Base-by-base conservation (phyloP, 169 alveolate genomes). In the Ichthyophthirius multifiliis region DNA sequence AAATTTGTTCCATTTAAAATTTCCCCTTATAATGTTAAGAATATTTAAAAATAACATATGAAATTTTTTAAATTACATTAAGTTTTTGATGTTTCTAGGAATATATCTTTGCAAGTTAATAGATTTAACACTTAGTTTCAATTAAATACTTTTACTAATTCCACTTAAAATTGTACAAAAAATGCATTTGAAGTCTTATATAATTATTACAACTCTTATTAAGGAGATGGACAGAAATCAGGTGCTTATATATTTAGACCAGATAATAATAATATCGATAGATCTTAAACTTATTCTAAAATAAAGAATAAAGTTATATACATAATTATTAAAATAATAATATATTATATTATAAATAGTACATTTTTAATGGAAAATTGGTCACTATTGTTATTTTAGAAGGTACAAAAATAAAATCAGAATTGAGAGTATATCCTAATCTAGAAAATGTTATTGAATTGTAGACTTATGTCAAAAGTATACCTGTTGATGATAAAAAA, bases 171-270 rank as follows among this genome's bases (percentile, higher is more conserved):
- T 43, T 71, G 78, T 64, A 30, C 18, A 35, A 20, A 9, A 5
- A 27, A 71, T 13, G 30, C 10, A 3, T 39, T 41, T 43, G 64
- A 35, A 39, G 64, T 71, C 9, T 31, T 30, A 3, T 73, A 73
- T 30, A 9, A 41, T 43, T 73, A 55, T 32, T 81, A 81, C 30
- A 39, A 9, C 7, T 15, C 87, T n/a, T 55, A 65, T 30, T 16
- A 43, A 45, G 82, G 78, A 41, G 9, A 55, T 23, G 83, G 74
- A 6, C 78, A 86, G 44, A 63, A 73, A 4, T 64, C 87, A 35
- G 95, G 95, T 18, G 92, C 94, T 35, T 91, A 91, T 65, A 82
- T 91, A 4, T 91, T 91, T 79, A 83, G 93, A 75, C 94, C 93
- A 35, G 84, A 45, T n/a, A 43, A 62, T 18, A 20, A 43, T 10